A percentile compares a stretch with the other conserved stretches of the same genome.
Conservation (phyloP, 2,329 filamentous ascomycete genomes). For the Clonostachys chloroleuca region DNA sequence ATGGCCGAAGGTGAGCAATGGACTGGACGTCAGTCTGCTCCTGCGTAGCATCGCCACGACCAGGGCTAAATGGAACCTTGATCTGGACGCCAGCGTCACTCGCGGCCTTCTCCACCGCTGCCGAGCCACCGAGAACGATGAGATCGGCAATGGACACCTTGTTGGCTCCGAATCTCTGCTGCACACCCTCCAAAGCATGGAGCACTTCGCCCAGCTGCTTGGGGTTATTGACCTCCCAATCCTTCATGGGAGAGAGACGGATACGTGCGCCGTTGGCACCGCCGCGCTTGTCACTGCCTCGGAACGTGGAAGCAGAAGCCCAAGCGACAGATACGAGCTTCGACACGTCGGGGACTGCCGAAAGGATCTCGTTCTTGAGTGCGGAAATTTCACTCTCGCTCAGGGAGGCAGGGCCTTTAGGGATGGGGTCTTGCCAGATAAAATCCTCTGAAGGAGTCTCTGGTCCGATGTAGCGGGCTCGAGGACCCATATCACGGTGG, state of each 20-base stretch:
- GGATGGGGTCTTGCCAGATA: slow-evolving; percentile 74
- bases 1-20: slow-evolving; percentile 62
- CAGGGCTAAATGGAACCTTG: slow-evolving; percentile 67
- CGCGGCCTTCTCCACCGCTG: slow-evolving; percentile 70
- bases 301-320: slow-evolving; percentile 69
- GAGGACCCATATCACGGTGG: slow-evolving; percentile 75
- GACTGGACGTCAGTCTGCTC: slow-evolving; percentile 67
- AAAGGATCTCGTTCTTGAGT: slow-evolving; percentile 5
- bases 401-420: slow-evolving; percentile 49
- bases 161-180: slow-evolving; percentile 65
- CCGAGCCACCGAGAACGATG: slow-evolving; percentile 69
- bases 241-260: slow-evolving; percentile 65
- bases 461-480: slow-evolving; percentile 66
- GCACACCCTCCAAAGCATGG: slow-evolving; percentile 55
- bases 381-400: slow-evolving; percentile 60
- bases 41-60: slow-evolving; percentile 66
- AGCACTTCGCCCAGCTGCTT: slow-evolving; percentile 59
- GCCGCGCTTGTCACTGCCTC: slow-evolving; percentile 74
- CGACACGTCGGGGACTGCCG: slow-evolving; percentile 20
- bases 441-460: slow-evolving; percentile 68
- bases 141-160: slow-evolving; percentile 75
- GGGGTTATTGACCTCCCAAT: slow-evolving; percentile 74
- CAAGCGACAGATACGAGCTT: slow-evolving; percentile 65
- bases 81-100: slow-evolving; percentile 38
- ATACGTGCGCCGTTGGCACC: slow-evolving; percentile 79